A percentile compares a stretch with the other conserved stretches of the same genome.
phyloP scores from a whole-genome alignment of 768 basidiomycete species.

The Serendipita indica region DNA sequence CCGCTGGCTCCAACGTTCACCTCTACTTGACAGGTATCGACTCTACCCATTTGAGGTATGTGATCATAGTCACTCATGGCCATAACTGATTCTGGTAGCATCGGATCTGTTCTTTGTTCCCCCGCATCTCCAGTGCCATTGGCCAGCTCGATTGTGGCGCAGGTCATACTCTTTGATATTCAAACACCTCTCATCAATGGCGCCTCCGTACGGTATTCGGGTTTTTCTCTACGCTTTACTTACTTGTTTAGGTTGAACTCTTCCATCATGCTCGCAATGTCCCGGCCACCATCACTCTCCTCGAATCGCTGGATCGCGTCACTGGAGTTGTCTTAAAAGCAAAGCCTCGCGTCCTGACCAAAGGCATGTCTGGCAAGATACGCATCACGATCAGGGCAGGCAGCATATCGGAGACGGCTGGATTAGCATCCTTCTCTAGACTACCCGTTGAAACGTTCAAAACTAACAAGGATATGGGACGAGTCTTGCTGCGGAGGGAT shows the following conservation, averaged over 20 bases:
- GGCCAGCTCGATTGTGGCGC: conserved; percentile 61
- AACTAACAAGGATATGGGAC: conserved; percentile 89
- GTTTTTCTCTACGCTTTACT: not conserved
- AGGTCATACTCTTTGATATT: conserved; percentile 89
- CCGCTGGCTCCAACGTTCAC: conserved; percentile 80
- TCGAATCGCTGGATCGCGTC: conserved; percentile 64
- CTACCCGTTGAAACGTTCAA: conserved; percentile 81
- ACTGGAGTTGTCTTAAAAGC: conserved; percentile 57
- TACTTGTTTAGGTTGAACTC: conserved; percentile 54
- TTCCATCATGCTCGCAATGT: conserved; percentile 91
- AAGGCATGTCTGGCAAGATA: conserved; percentile 70
- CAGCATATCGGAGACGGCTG: conserved; percentile 32
- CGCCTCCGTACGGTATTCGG: conserved; percentile 42
- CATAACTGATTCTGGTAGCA: conserved; percentile 22
- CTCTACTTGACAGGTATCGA: conserved; percentile 74
- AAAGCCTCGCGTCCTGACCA: conserved; percentile 81
- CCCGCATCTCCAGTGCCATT: conserved; percentile 57
- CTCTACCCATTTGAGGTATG: conserved; percentile 49
- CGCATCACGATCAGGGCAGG: conserved; percentile 58
- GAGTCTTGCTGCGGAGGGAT: conserved; percentile 69
- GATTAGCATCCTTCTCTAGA: conserved; percentile 28
- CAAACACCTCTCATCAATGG: conserved; percentile 79
- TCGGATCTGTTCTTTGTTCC: conserved; percentile 83
- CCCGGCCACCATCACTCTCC: conserved; percentile 72
- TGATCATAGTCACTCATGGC: not conserved